Base-by-base conservation (phyloP, 305 asterid species). In the Fraxinus greggii region DNA sequence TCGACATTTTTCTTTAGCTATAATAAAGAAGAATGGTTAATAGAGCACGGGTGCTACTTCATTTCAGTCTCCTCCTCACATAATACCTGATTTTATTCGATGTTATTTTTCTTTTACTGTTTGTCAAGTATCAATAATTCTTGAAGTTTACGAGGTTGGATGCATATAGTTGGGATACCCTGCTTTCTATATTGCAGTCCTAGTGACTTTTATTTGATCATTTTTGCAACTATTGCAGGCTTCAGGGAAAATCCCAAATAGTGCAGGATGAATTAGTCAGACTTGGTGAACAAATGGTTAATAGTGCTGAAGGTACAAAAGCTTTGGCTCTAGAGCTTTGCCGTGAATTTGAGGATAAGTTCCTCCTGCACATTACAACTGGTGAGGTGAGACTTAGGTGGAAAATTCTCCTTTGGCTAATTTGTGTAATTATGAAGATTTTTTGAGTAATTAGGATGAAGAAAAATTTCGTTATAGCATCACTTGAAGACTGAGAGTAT, bases 281-380 rank as follows among this genome's bases (percentile, higher is more conserved):
- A 85, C 96, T 97, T 89, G 99, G 99, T 73, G 99, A 91, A 83
- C 93, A 92, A 88, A 91, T 97, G 98, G 98, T 97, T 82, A 83
- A 91, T 73, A 94, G 97, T 86, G 80, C 98, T 79, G 99, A 97
- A 88, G 99, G 98, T 83, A 91, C 98, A 26, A 91, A 91, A 85
- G 99, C 99, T 54, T 88, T 97, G 80, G 99, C 99, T 70, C 87
- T 97, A 88, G 99, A 97, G 87, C 98, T 97, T 76, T 97, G 99
- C 92, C 97, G 99, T 79, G 99, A 97, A 89, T 97, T 97, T 81
- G 99, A 97, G 95, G 99, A 97, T 84, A 97, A 92, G 90, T 97
- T 97, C 90, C 99, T 97, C 88, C 97, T 85, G 91, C 99, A 97
- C 85, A 97, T 97, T 80, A 91, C 93, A 56, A 91, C 95, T 12